phyloP scores from a whole-genome alignment of 345 rosid species.

The Pugionium cornutum region DNA sequence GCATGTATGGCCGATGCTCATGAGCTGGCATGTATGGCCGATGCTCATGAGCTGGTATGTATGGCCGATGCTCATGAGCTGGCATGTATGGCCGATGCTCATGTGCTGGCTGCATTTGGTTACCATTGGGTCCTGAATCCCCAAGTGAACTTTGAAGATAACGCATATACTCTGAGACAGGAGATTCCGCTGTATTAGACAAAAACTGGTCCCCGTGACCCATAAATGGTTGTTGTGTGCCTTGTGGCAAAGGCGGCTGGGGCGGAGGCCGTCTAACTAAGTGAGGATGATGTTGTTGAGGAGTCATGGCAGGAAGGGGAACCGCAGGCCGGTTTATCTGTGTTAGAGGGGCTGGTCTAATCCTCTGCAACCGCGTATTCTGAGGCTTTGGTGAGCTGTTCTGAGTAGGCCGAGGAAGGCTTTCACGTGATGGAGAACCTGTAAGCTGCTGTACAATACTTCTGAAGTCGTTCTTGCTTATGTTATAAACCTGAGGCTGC shows the following conservation, averaged over 20 bases:
- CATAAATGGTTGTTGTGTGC: constrained; percentile 45
- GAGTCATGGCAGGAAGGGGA: constrained; percentile 42
- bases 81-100: constrained; percentile 13
- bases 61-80: not conserved
- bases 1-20: constrained; percentile 6
- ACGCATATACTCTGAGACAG: constrained; percentile 78
- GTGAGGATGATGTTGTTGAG: constrained; percentile 26
- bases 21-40: constrained; percentile 18
- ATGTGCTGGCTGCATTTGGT: constrained; percentile 42
- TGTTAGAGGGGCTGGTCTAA: constrained; percentile 76
- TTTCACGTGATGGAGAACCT: constrained; percentile 81
- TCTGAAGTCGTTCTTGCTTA: constrained; percentile 87
- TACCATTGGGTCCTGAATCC: constrained; percentile 54
- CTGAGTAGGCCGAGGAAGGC: constrained; percentile 73
- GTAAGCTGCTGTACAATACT: constrained; percentile 90
- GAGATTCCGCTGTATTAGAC: constrained; percentile 72
- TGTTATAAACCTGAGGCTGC: constrained; percentile 92
- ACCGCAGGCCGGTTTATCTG: constrained; percentile 61
- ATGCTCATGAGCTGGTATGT: constrained; percentile 8
- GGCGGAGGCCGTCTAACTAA: constrained; percentile 38
- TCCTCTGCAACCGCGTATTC: constrained; percentile 75
- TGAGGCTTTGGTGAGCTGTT: constrained; percentile 69
- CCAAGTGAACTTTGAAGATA: constrained; percentile 67
- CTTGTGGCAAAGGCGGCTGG: constrained; percentile 29
- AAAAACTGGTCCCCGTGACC: constrained; percentile 52